Base-by-base conservation (phyloP, 2,329 filamentous ascomycete genomes). In the Colletotrichum sp. region DNA sequence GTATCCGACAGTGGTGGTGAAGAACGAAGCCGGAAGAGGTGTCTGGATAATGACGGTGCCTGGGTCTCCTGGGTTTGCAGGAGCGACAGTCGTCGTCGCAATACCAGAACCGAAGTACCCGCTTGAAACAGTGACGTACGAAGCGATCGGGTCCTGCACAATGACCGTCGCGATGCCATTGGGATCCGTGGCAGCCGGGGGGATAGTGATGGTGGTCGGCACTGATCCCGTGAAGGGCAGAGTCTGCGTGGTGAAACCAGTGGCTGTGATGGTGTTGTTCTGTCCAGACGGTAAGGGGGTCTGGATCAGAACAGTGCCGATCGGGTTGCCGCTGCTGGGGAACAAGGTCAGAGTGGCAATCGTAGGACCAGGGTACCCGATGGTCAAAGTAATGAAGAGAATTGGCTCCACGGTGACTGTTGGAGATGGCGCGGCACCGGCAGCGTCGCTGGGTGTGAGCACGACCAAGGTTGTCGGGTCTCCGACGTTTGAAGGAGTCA, bases 391-490 rank as follows among this genome's bases (percentile, higher is more conserved):
- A 16, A 67, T 18, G 24, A 34, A 60, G 26, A 48, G 16, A 13
- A 64, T 30, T 4, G 63, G 52, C 18, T n/a, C 26, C 2, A 12
- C 43, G 24, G 70, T 48, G 8, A 38, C 57, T 13, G 12, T 26
- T 2, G 72, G 58, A 26, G 18, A 10, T 9, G 67, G 48, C 10
- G 15, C 12, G 16, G 7, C 70, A 26, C 30, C 52, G 21, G 61
- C 10, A 6, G 61, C 8, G 9, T 28, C 26, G 12, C 48, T 68
- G 5, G 74, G 74, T 10, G 71, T 73, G 9, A 76, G 64, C 6
- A 76, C 34, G 12, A 76, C 71, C 70, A 73, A n/a, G 4, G 74
- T 76, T 12, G 70, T 64, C 18, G 74, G 70, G 8, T 76, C 70
- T 26, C 74, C 74, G 5, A 34, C 38, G 8, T 34, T 21, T 1